Conservation (phyloP, 164 flowering plant species). For the Umbilicus rupestris region DNA sequence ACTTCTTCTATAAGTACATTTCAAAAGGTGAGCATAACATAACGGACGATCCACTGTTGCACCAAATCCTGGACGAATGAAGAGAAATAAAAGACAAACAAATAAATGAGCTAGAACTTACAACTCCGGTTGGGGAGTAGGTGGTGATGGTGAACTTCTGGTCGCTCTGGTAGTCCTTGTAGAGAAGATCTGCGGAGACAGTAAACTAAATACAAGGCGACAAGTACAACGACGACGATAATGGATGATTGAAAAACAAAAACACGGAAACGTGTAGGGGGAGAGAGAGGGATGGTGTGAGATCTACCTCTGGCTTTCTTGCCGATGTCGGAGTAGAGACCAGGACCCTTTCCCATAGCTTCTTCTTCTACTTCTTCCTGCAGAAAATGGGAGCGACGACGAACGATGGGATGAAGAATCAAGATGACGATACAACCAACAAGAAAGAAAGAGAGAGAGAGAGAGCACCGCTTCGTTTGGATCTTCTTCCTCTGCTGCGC, state of each 20-base stretch:
- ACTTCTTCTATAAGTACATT: too few relatives aligned
- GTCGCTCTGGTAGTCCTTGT: slow-evolving; percentile 57
- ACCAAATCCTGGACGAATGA: not conserved
- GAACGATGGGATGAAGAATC: not conserved
- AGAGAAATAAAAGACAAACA: not conserved
- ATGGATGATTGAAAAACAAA: not conserved
- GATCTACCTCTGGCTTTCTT: slow-evolving; percentile 35
- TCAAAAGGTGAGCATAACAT: too few relatives aligned
- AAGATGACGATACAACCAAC: not conserved
- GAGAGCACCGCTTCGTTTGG: slow-evolving; percentile 3
- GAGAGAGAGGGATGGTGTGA: not conserved
- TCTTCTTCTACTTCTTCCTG: not conserved
- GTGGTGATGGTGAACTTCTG: slow-evolving; percentile 60
- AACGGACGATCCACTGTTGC: too few relatives aligned
- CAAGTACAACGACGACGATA: not conserved
- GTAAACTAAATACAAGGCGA: not conserved
- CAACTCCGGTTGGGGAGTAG: slow-evolving; percentile 51
- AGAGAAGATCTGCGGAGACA: slow-evolving; percentile 36
- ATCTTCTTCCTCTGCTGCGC: not conserved
- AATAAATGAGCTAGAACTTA: slow-evolving; percentile 21
- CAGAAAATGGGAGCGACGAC: slow-evolving; percentile 2
- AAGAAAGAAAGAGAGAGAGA: not conserved
- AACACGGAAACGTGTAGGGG: not conserved
- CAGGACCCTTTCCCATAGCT: slow-evolving; percentile 37
- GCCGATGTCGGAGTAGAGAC: slow-evolving; percentile 41